phyloP scores from a whole-genome alignment of 2,329 filamentous ascomycete species.

The Fusarium begoniae region DNA sequence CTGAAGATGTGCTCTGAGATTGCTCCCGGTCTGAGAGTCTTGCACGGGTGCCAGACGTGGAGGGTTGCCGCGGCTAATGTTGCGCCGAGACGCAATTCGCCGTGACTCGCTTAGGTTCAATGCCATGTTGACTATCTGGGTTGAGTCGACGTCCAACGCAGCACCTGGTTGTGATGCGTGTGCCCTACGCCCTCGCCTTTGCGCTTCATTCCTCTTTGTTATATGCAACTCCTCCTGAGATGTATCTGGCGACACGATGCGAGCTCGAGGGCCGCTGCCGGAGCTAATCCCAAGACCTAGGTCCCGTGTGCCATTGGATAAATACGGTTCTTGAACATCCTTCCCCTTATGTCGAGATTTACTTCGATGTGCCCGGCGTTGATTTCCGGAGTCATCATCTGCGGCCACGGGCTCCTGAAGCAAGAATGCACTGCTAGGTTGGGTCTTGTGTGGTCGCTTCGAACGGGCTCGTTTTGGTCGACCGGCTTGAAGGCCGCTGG shows the following conservation, averaged over 20 bases:
- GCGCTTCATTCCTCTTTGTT: slow-evolving; percentile 32
- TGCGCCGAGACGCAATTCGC: slow-evolving; percentile 69
- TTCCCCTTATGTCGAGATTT: slow-evolving; percentile 35
- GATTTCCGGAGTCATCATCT: slow-evolving; percentile 46
- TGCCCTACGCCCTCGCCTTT: slow-evolving; percentile 26
- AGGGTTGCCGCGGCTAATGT: slow-evolving; percentile 60
- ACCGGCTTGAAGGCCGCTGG: slow-evolving; percentile 30
- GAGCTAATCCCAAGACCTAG: slow-evolving; percentile 35
- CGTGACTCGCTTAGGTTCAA: slow-evolving; percentile 86
- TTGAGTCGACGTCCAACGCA: slow-evolving; percentile 75
- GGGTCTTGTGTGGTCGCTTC: slow-evolving; percentile 52
- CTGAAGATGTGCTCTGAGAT: slow-evolving; percentile 74
- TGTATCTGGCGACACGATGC: slow-evolving; percentile 41
- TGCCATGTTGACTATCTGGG: slow-evolving; percentile 93
- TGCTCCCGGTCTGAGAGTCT: slow-evolving; percentile 63
- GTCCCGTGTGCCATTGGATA: slow-evolving; percentile 23
- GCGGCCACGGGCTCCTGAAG: slow-evolving; percentile 55
- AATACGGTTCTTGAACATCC: slow-evolving; percentile 25
- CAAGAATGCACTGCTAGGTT: slow-evolving; percentile 61
- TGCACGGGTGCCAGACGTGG: slow-evolving; percentile 63
- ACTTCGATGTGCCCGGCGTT: slow-evolving; percentile 41
- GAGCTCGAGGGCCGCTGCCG: slow-evolving; percentile 24
- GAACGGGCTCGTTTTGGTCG: slow-evolving; percentile 39
- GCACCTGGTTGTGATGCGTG: slow-evolving; percentile 29
- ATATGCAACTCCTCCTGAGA: slow-evolving; percentile 40